phyloP scores from a whole-genome alignment of 1,139 yeast genomes.

The Suhomyces yuchorum region DNA sequence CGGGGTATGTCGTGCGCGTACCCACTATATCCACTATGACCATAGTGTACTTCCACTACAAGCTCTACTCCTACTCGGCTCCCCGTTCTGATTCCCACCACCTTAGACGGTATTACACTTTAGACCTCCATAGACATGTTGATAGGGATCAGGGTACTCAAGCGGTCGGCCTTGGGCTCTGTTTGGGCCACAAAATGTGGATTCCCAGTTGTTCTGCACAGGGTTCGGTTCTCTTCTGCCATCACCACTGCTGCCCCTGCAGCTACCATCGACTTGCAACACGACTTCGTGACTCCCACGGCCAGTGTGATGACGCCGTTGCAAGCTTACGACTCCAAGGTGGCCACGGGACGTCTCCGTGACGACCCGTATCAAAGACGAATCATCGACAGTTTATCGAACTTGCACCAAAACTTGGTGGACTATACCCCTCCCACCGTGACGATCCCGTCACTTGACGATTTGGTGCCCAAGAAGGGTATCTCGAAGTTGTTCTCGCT shows the following conservation, averaged over 20 bases:
- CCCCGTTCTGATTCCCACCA: neutral
- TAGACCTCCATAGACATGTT: neutral
- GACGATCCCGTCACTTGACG: conserved; percentile 48
- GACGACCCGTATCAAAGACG: conserved; percentile 72
- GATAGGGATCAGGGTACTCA: neutral
- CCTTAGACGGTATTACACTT: neutral
- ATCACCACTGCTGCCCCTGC: conserved; percentile 3
- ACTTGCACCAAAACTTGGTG: conserved; percentile 49
- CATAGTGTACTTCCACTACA: neutral
- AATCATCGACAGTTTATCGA: conserved; percentile 56
- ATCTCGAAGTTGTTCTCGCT: conserved; percentile 40
- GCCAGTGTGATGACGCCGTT: conserved; percentile 41
- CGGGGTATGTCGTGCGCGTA: conserved; percentile 8
- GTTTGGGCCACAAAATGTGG: neutral
- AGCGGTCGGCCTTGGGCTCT: neutral
- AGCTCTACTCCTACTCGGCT: neutral
- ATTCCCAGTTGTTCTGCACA: neutral
- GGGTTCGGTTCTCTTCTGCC: conserved; percentile 4
- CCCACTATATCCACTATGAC: neutral
- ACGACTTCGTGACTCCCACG: neutral
- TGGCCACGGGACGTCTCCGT: conserved; percentile 51
- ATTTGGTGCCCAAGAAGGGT: conserved; percentile 52
- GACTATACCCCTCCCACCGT: conserved; percentile 60
- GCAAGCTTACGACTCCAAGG: conserved; percentile 60
- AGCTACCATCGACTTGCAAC: neutral